A percentile compares a stretch with the other conserved stretches of the same genome.
phyloP scores from a whole-genome alignment of 371 early-diverging fungal genomes.

The Apophysomyces trapeziformis region DNA sequence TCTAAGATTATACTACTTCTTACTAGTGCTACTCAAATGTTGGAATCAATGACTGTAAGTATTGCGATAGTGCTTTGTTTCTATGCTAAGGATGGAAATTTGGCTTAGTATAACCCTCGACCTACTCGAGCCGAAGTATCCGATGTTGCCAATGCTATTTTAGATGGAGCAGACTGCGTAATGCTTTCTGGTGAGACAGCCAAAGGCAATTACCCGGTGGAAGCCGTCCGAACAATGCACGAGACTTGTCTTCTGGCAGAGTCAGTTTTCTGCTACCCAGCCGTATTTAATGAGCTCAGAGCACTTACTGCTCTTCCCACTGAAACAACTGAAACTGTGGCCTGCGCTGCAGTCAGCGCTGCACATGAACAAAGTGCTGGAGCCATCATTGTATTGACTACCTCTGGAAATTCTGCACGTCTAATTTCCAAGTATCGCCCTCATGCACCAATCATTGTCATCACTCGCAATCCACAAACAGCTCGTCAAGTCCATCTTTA shows the following conservation, averaged over 20 bases:
- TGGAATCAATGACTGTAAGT: conserved; percentile 95
- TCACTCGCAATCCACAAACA: conserved; percentile 82
- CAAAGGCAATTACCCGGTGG: conserved; percentile 83
- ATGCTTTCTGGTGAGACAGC: conserved; percentile 99
- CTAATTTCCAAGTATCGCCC: conserved; percentile 96
- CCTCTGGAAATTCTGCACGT: conserved; percentile 86
- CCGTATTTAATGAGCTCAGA: conserved; percentile 83
- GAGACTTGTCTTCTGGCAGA: conserved; percentile 79
- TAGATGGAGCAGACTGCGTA: conserved; percentile 98
- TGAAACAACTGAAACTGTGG: conserved; percentile 91
- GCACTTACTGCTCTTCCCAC: conserved; percentile 75
- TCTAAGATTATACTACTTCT: background rate
- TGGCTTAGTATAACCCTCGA: conserved; percentile 77
- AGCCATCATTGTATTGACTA: conserved; percentile 85
- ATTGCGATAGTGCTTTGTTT: background rate
- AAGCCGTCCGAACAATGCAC: conserved; percentile 80
- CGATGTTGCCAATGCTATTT: conserved; percentile 98
- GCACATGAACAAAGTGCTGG: conserved; percentile 87
- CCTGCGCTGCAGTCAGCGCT: conserved; percentile 90
- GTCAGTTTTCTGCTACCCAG: conserved; percentile 76
- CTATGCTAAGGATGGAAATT: background rate
- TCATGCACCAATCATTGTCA: conserved; percentile 87
- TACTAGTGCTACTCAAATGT: conserved; percentile 95
- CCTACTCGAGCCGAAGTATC: conserved; percentile 99
- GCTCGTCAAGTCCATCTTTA: conserved; percentile 91